Conservation (phyloP, 768 basidiomycete genomes). For the Pleurotus sapidus region DNA sequence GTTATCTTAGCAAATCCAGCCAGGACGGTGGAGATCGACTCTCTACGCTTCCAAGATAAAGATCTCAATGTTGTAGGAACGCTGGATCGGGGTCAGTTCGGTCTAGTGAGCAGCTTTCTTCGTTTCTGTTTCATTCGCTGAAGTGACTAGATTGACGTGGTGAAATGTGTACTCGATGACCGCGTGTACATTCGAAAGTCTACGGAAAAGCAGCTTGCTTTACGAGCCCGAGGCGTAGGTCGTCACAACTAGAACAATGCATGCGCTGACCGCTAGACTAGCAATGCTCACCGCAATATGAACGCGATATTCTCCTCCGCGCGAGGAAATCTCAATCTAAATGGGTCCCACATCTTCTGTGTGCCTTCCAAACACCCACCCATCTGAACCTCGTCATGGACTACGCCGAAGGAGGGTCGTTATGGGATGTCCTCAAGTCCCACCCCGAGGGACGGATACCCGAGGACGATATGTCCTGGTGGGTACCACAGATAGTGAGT, state of each 20-base stretch:
- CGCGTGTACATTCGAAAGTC: slow-evolving; percentile 84
- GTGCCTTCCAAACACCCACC: slow-evolving; percentile 77
- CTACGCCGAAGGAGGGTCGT: slow-evolving; percentile 80
- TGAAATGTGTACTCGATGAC: slow-evolving; percentile 68
- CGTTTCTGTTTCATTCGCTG: slow-evolving; percentile 4
- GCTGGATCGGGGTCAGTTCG: slow-evolving; percentile 86
- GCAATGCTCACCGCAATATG: slow-evolving; percentile 85
- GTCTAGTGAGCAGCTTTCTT: slow-evolving; percentile 51
- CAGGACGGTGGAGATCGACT: slow-evolving; percentile 68
- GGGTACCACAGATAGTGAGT: slow-evolving; percentile 81
- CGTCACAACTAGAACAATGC: neutral
- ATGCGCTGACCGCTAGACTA: slow-evolving; percentile 22
- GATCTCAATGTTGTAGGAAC: slow-evolving; percentile 69
- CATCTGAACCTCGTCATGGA: slow-evolving; percentile 81
- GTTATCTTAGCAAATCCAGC: slow-evolving; percentile 34
- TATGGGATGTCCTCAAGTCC: slow-evolving; percentile 87
- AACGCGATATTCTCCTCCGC: slow-evolving; percentile 74
- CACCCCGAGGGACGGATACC: slow-evolving; percentile 60
- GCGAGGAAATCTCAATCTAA: slow-evolving; percentile 48
- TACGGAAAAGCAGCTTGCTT: slow-evolving; percentile 68
- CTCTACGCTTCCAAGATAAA: slow-evolving; percentile 66
- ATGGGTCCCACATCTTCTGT: slow-evolving; percentile 82
- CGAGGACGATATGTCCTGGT: slow-evolving; percentile 76
- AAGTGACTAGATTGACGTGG: slow-evolving; percentile 71
- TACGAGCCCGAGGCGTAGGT: slow-evolving; percentile 73